Evolutionary conservation across 108 stramenopile genomes (phyloP).

Genomic region (Mediolabrus comicus): DNA sequence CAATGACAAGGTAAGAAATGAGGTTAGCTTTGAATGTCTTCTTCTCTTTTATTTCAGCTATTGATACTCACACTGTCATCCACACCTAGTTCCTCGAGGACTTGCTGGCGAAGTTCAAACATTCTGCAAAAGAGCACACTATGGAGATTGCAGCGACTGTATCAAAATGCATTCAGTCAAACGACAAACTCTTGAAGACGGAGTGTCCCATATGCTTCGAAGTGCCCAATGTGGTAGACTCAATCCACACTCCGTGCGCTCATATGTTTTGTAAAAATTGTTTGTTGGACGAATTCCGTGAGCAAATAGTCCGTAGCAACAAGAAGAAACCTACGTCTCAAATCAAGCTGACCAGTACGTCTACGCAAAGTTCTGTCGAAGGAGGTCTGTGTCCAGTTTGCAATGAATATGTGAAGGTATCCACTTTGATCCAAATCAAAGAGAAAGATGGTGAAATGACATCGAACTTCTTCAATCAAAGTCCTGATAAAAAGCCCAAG

Average conservation of each 20-base stretch:
- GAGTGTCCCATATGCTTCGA: constrained; percentile 87
- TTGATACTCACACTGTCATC: background rate
- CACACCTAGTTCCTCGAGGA: constrained; percentile 43
- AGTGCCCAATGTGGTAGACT: constrained; percentile 54
- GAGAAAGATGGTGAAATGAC: constrained; percentile 50
- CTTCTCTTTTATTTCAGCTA: background rate
- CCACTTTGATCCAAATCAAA: constrained; percentile 55
- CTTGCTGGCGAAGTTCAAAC: constrained; percentile 52
- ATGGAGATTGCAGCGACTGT: constrained; percentile 51
- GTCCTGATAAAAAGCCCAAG: constrained; percentile 4
- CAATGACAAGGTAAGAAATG: constrained; percentile 16
- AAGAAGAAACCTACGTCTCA: background rate
- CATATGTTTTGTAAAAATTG: constrained; percentile 81
- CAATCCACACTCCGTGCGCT: constrained; percentile 79
- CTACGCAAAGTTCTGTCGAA: constrained; percentile 1
- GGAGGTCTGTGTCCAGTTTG: constrained; percentile 74
- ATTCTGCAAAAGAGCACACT: constrained; percentile 13
- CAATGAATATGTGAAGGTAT: constrained; percentile 48
- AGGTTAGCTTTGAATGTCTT: background rate
- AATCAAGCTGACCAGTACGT: background rate
- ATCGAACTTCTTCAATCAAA: constrained; percentile 27
- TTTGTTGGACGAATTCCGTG: constrained; percentile 39
- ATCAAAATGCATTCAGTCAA: constrained; percentile 51
- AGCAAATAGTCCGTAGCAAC: constrained; percentile 30
- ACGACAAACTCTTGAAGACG: constrained; percentile 53